Conservation (phyloP, 331 rosid genomes). For the Telfairia occidentalis region DNA sequence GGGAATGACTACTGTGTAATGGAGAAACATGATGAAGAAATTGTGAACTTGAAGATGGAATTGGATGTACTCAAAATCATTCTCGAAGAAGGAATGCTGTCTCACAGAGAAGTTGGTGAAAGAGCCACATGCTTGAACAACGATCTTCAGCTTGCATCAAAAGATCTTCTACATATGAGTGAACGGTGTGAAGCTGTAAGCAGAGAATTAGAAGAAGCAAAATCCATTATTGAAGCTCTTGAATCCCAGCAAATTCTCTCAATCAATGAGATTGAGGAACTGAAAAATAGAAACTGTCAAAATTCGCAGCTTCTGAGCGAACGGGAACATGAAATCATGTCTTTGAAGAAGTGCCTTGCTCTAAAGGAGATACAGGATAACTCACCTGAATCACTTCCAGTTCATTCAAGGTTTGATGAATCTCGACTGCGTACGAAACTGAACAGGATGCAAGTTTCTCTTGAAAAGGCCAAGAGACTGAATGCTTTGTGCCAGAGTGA, state of each 20-base stretch:
- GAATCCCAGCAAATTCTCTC: constrained; percentile 71
- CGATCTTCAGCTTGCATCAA: constrained; percentile 37
- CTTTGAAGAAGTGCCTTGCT: constrained; percentile 43
- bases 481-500: constrained; percentile 65
- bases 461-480: constrained; percentile 77
- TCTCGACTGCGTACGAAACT: constrained; percentile 46
- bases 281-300: constrained; percentile 38
- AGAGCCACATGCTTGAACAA: constrained; percentile 30
- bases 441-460: constrained; percentile 76
- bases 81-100: constrained; percentile 59
- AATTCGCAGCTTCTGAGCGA: constrained; percentile 43
- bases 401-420: constrained; percentile 23
- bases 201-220: constrained; percentile 45
- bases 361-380: constrained; percentile 37
- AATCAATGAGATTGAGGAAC: constrained; percentile 60
- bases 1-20: constrained; percentile 22
- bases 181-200: constrained; percentile 41
- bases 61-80: constrained; percentile 67
- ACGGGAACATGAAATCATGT: constrained; percentile 45
- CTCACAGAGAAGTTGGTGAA: constrained; percentile 46
- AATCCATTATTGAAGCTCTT: constrained; percentile 61
- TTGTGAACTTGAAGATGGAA: constrained; percentile 64
- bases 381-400: constrained; percentile 27
- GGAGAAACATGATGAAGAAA: constrained; percentile 54
- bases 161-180: constrained; percentile 28